Conservation (phyloP, 2,329 filamentous ascomycete species). For the Sporothrix brasiliensis region DNA sequence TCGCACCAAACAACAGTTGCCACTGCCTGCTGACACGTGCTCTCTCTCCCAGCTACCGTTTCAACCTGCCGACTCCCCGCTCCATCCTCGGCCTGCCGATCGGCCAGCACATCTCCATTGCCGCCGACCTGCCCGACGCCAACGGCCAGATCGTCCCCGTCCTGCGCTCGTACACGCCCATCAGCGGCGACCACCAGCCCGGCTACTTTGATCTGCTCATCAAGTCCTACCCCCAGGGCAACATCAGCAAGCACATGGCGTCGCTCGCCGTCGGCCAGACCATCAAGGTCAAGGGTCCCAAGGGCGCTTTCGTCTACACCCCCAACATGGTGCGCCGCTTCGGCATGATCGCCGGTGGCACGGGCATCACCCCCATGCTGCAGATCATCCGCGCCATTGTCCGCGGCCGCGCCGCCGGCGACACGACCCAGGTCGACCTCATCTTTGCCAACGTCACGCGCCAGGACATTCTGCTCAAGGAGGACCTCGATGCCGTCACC, state of each 20-base stretch:
- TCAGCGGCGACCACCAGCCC: constrained; percentile 83
- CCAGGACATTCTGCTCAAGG: constrained; percentile 89
- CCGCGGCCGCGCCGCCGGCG: constrained; percentile 74
- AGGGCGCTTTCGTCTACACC: constrained; percentile 96
- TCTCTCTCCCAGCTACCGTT: constrained; percentile 74
- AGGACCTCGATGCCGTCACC: constrained; percentile 81
- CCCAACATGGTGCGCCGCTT: constrained; percentile 96
- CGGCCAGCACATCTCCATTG: constrained; percentile 98
- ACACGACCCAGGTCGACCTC: constrained; percentile 86
- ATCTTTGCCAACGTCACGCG: constrained; percentile 96
- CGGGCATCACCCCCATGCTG: constrained; percentile 97
- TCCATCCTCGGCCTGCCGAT: constrained; percentile 94
- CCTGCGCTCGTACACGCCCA: constrained; percentile 88
- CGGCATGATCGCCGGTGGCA: constrained; percentile 97
- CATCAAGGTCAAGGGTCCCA: constrained; percentile 90
- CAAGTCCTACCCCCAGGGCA: constrained; percentile 96
- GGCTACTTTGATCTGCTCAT: constrained; percentile 96
- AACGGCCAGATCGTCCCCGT: constrained; percentile 80
- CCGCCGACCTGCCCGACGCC: constrained; percentile 67
- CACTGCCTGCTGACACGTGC: background rate
- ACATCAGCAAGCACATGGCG: constrained; percentile 93
- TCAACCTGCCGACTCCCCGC: constrained; percentile 74
- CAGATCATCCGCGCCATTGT: constrained; percentile 92
- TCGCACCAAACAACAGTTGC: background rate
- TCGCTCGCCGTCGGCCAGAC: constrained; percentile 78